Evolutionary conservation across 106 monocot species (phyloP).

Genomic region (Dendrobium chrysotoxum): DNA sequence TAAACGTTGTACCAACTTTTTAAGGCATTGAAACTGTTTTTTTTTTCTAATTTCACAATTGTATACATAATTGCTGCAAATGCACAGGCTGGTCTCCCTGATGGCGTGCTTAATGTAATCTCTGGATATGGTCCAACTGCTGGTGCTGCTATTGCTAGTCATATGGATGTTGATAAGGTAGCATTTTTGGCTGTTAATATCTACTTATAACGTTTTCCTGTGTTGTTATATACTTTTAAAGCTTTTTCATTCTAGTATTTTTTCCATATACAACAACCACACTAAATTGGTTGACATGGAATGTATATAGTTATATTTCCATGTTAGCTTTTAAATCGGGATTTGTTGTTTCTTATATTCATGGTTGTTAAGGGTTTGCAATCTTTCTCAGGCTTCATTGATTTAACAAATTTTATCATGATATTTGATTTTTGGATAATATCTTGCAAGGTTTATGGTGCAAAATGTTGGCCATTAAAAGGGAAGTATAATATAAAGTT

Average conservation of each 20-base stretch:
- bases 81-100: constrained; percentile 42
- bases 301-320: not conserved
- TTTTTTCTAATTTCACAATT: not conserved
- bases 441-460: too few relatives aligned
- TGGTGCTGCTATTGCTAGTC: constrained; percentile 65
- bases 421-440: too few relatives aligned
- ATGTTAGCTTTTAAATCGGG: not conserved
- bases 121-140: constrained; percentile 67
- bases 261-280: not conserved
- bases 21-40: not conserved
- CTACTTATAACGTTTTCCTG: not conserved
- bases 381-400: not conserved
- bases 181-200: not conserved
- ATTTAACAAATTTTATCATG: not conserved
- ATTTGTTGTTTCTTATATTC: not conserved
- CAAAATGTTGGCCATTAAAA: too few relatives aligned
- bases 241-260: not conserved
- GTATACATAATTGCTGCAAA: not conserved
- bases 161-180: constrained; percentile 87
- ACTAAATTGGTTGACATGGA: not conserved
- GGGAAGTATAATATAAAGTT: too few relatives aligned
- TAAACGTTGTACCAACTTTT: not conserved
- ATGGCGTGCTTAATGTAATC: constrained; percentile 56
- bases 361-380: not conserved
- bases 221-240: not conserved